Evolutionary conservation across 805 yeast genomes (phyloP).

Genomic region (Cyberlindnera meyerae): DNA sequence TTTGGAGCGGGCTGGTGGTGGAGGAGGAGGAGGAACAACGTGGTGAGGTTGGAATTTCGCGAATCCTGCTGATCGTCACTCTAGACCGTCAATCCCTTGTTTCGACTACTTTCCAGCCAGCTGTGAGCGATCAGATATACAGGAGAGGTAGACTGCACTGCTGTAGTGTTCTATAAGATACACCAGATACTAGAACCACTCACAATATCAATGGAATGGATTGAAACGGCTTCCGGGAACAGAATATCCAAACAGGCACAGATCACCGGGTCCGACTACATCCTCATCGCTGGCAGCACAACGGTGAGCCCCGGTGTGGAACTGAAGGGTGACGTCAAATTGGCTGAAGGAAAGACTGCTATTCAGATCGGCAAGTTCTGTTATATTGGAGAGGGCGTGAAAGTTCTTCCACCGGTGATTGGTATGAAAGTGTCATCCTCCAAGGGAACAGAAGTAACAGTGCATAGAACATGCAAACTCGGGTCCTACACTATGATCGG

Average conservation of each 20-base stretch:
- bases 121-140: no score
- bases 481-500: conserved; percentile 48
- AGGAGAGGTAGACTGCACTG: no score
- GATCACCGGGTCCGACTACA: conserved; percentile 39
- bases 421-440: conserved; percentile 5
- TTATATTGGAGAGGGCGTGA: conserved; percentile 30
- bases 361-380: conserved; percentile 45
- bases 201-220: conserved; percentile 29
- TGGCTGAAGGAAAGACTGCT: conserved; percentile 30
- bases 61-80: no score
- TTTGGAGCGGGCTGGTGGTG: background rate
- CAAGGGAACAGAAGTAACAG: conserved; percentile 2
- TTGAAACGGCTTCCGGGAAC: conserved; percentile 49
- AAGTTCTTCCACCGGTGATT: conserved; percentile 29
- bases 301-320: conserved; percentile 31
- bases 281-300: conserved; percentile 43
- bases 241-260: conserved; percentile 40
- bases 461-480: conserved; percentile 31
- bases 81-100: no score
- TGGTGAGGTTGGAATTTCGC: no score
- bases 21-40: no score
- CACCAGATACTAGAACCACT: no score
- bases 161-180: no score
- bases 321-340: conserved; percentile 26
- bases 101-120: no score